phyloP scores from a whole-genome alignment of 257 asterid genomes.

The Ilex aquifolium region DNA sequence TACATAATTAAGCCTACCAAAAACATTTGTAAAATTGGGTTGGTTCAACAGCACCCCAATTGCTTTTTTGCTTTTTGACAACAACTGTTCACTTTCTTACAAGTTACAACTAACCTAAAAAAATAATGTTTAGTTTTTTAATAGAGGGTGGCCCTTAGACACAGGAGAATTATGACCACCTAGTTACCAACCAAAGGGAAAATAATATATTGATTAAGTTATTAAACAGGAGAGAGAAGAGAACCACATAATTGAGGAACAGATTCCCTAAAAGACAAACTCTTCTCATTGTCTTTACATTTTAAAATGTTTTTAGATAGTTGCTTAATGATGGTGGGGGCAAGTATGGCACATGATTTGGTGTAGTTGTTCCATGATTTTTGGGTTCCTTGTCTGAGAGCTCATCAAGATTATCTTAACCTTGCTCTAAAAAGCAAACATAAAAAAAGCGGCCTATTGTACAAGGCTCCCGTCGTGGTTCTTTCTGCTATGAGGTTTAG shows the following conservation, averaged over 20 bases:
- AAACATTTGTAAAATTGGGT: not conserved
- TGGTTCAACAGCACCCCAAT: not conserved
- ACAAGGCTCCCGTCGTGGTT: no score
- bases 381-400: conserved; percentile 10
- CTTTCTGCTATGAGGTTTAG: no score
- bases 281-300: not conserved
- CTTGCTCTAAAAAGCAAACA: no score
- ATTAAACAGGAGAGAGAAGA: conserved; percentile 2
- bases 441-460: no score
- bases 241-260: conserved; percentile 11
- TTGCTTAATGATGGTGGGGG: not conserved
- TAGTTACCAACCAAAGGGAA: not conserved
- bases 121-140: no score
- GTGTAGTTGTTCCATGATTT: conserved; percentile 14
- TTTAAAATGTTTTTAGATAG: no score
- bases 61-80: not conserved
- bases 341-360: not conserved
- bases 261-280: conserved; percentile 18
- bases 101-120: not conserved
- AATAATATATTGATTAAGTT: not conserved
- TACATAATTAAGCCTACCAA: not conserved
- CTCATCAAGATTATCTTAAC: not conserved
- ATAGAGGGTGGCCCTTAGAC: not conserved
- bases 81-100: not conserved
- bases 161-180: not conserved